A percentile compares a stretch with the other conserved stretches of the same genome.
Conservation (phyloP, 2,329 filamentous ascomycete species). For the Fusarium sp. region DNA sequence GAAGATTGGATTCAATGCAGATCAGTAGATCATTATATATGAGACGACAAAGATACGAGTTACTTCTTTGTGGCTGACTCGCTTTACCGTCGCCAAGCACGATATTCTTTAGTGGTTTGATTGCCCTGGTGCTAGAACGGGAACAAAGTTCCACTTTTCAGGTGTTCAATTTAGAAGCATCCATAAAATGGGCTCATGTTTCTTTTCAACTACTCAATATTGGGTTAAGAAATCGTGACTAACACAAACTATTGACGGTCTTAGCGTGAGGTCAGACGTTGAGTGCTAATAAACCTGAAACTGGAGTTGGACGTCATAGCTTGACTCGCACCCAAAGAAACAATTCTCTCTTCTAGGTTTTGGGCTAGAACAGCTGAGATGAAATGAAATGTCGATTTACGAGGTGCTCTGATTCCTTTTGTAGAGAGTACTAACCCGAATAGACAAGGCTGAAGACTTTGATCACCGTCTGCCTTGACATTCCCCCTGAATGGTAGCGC, state of each 20-base stretch:
- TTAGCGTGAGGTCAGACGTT: neutral
- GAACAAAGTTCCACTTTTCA: neutral
- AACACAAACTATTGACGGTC: neutral
- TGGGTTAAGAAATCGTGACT: neutral
- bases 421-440: neutral
- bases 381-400: neutral
- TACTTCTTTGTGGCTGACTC: neutral
- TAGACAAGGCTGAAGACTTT: neutral
- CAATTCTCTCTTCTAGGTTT: neutral
- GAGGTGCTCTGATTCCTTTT: neutral
- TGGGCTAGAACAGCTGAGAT: neutral
- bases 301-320: neutral
- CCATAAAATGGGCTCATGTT: neutral
- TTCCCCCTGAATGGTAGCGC: neutral
- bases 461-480: neutral
- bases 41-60: neutral
- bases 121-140: neutral
- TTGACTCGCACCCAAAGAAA: neutral
- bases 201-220: neutral
- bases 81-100: neutral
- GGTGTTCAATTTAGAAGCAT: neutral
- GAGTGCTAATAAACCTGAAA: neutral
- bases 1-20: neutral
- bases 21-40: slow-evolving; percentile 7
- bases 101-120: neutral